Evolutionary conservation across 768 basidiomycete species (phyloP).

Genomic region (Lyophyllum semitale): DNA sequence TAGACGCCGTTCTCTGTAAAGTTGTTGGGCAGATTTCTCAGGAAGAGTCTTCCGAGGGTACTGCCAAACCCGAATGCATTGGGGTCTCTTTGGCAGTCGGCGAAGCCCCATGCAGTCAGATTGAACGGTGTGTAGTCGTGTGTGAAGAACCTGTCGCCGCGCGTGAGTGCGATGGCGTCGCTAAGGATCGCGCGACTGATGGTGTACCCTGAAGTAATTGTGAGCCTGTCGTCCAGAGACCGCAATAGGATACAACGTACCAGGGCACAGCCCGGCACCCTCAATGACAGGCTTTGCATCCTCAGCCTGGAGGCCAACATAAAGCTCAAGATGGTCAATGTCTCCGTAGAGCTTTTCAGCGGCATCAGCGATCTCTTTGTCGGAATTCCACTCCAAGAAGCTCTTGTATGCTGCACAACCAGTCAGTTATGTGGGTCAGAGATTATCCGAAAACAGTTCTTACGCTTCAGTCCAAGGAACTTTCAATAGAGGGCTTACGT

Average conservation of each 20-base stretch:
- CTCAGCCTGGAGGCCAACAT: conserved; percentile 80
- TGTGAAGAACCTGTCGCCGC: conserved; percentile 83
- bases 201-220: conserved; percentile 59
- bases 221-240: background rate
- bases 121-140: conserved; percentile 82
- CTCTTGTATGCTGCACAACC: conserved; percentile 52
- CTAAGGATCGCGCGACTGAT: conserved; percentile 83
- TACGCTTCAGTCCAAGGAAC: background rate
- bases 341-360: conserved; percentile 80
- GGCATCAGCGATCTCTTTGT: conserved; percentile 64
- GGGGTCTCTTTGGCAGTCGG: conserved; percentile 77
- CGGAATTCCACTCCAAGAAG: conserved; percentile 83
- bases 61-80: conserved; percentile 75
- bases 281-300: conserved; percentile 72
- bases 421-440: background rate
- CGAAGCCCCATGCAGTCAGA: conserved; percentile 82
- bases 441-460: no score
- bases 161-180: conserved; percentile 84
- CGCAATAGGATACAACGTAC: conserved; percentile 31
- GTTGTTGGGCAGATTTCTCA: conserved; percentile 72
- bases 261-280: conserved; percentile 85
- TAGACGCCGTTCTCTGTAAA: conserved; percentile 72
- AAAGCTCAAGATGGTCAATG: conserved; percentile 78
- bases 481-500: conserved; percentile 29
- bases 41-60: conserved; percentile 70